A percentile compares a stretch with the other conserved stretches of the same genome.
Conservation (phyloP, 2,329 filamentous ascomycete genomes). For the Emmonsiellopsis sp. region DNA sequence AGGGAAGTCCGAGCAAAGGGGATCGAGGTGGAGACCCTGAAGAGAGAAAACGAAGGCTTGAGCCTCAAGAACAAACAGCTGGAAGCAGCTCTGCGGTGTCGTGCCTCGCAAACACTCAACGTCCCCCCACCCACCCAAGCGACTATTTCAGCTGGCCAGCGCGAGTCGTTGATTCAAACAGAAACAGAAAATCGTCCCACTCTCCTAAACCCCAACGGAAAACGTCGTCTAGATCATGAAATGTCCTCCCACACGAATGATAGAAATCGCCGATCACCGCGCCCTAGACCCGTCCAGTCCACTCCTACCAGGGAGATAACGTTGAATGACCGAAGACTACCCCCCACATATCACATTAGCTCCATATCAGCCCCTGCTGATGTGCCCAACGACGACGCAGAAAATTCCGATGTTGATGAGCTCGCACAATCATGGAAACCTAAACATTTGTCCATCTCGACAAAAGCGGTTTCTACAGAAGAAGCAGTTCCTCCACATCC, state of each 20-base stretch:
- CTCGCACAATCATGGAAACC: background rate
- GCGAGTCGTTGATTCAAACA: background rate
- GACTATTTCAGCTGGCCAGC: background rate
- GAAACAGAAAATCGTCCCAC: background rate
- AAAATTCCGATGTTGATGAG: background rate
- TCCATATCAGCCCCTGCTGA: background rate
- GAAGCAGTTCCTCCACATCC: background rate
- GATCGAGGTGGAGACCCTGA: background rate
- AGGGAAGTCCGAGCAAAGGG: conserved; percentile 1
- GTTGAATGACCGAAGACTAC: too few species aligned
- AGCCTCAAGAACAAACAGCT: background rate
- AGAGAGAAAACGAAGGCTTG: background rate
- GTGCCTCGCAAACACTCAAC: background rate
- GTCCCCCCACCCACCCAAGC: too few species aligned
- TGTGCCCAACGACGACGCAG: background rate
- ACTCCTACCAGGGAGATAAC: background rate
- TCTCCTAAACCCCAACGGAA: background rate
- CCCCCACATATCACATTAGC: background rate
- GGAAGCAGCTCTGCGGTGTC: background rate
- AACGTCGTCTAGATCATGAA: background rate
- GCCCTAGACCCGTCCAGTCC: background rate
- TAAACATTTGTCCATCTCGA: background rate
- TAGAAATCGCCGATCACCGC: background rate
- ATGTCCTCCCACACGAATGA: background rate
- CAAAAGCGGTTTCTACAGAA: background rate